phyloP scores from a whole-genome alignment of 2,329 filamentous ascomycete genomes.

The Phyllosticta paracitricarpa region DNA sequence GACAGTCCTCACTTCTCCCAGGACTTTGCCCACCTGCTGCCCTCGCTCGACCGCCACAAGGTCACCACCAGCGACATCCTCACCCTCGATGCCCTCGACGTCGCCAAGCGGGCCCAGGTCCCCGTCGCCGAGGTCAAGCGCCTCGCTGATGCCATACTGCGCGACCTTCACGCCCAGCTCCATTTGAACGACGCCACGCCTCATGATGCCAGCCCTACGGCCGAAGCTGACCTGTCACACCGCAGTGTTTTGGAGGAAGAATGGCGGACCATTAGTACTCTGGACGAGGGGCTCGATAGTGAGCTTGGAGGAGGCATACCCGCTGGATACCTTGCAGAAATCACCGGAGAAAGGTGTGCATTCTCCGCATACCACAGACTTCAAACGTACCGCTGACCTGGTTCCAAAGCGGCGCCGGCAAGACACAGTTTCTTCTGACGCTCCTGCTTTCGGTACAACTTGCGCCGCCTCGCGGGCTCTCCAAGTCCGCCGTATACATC shows the following conservation, averaged over 20 bases:
- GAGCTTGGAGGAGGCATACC: slow-evolving; percentile 71
- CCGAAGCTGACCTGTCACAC: slow-evolving; percentile 12
- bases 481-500: slow-evolving; percentile 76
- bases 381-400: neutral
- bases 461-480: slow-evolving; percentile 59
- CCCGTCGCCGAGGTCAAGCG: slow-evolving; percentile 72
- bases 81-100: slow-evolving; percentile 68
- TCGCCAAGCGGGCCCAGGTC: slow-evolving; percentile 76
- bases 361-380: neutral
- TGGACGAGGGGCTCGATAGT: slow-evolving; percentile 63
- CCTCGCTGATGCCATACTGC: slow-evolving; percentile 57
- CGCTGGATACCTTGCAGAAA: slow-evolving; percentile 71
- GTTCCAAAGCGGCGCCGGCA: slow-evolving; percentile 62
- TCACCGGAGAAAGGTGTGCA: slow-evolving; percentile 74
- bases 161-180: slow-evolving; percentile 56
- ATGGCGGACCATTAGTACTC: slow-evolving; percentile 63
- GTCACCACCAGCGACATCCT: slow-evolving; percentile 78
- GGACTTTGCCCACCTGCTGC: slow-evolving; percentile 64
- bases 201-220: slow-evolving; percentile 12
- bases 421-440: slow-evolving; percentile 85
- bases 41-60: slow-evolving; percentile 65
- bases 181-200: slow-evolving; percentile 24
- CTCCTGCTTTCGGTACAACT: slow-evolving; percentile 80
- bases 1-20: slow-evolving; percentile 55
- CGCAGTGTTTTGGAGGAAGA: slow-evolving; percentile 17